Conservation (phyloP, 2,329 filamentous ascomycete genomes). For the Canariomyces notabilis region DNA sequence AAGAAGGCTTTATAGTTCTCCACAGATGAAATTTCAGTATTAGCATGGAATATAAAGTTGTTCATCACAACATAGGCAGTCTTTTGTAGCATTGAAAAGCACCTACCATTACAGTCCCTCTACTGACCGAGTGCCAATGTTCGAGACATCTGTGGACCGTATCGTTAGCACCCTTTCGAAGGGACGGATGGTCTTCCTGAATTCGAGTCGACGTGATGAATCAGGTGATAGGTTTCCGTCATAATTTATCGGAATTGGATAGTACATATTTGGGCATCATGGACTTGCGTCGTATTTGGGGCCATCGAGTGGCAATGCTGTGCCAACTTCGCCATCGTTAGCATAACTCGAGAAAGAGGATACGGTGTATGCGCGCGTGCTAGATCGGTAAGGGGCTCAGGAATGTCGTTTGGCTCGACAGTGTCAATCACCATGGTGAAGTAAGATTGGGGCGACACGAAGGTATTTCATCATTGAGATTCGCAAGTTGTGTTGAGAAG, state of each 20-base stretch:
- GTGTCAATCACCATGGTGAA: conserved; percentile 51
- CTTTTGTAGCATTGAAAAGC: conserved; percentile 14
- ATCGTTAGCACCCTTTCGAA: conserved; percentile 1
- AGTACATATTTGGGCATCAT: conserved; percentile 41
- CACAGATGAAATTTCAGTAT: conserved; percentile 61
- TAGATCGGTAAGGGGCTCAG: conserved; percentile 30
- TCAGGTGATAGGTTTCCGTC: conserved; percentile 28
- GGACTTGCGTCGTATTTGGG: conserved; percentile 13
- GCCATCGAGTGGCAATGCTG: background rate
- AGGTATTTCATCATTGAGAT: conserved; percentile 47
- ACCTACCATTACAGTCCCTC: conserved; percentile 48
- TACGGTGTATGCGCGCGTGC: background rate
- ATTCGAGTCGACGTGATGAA: background rate
- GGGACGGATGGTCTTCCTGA: background rate
- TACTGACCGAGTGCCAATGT: conserved; percentile 30
- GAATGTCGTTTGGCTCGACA: conserved; percentile 46
- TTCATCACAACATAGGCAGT: conserved; percentile 51
- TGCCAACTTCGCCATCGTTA: conserved; percentile 16
- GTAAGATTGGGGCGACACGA: conserved; percentile 57
- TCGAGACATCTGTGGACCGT: background rate
- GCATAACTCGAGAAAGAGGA: conserved; percentile 7
- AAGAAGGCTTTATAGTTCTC: conserved; percentile 69
- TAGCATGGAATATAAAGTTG: conserved; percentile 70
- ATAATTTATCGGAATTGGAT: conserved; percentile 39
- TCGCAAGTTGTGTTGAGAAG: background rate